phyloP scores from a whole-genome alignment of 2,329 filamentous ascomycete species.

The Talaromyces sp. region DNA sequence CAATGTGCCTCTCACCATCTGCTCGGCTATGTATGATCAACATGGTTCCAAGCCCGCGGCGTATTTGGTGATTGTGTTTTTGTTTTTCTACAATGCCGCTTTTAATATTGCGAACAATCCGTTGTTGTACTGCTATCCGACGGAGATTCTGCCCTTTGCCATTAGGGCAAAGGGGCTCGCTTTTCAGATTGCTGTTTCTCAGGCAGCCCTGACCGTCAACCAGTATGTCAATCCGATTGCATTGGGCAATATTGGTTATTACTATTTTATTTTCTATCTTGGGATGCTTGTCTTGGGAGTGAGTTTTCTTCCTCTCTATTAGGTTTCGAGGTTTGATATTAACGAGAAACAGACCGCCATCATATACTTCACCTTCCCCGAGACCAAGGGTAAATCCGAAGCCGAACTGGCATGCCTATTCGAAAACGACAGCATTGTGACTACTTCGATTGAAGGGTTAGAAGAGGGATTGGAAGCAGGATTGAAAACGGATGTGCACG shows the following conservation, averaged over 20 bases:
- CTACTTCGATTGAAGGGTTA: neutral
- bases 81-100: neutral
- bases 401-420: neutral
- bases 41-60: neutral
- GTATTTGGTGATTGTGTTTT: neutral
- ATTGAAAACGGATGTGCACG: neutral
- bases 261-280: constrained; percentile 42
- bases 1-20: neutral
- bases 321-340: neutral
- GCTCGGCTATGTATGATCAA: neutral
- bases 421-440: neutral
- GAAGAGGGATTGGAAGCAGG: neutral
- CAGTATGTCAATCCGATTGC: constrained; percentile 40
- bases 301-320: neutral
- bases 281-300: neutral
- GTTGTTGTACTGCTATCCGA: constrained; percentile 44
- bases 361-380: neutral
- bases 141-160: constrained; percentile 50
- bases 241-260: constrained; percentile 47
- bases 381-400: neutral
- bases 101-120: constrained; percentile 41
- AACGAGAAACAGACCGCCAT: neutral
- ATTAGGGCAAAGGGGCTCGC: constrained; percentile 52
- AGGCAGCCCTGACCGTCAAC: constrained; percentile 44
- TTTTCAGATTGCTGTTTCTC: constrained; percentile 41